phyloP scores from a whole-genome alignment of 768 basidiomycete genomes.

The Mycena polygramma region DNA sequence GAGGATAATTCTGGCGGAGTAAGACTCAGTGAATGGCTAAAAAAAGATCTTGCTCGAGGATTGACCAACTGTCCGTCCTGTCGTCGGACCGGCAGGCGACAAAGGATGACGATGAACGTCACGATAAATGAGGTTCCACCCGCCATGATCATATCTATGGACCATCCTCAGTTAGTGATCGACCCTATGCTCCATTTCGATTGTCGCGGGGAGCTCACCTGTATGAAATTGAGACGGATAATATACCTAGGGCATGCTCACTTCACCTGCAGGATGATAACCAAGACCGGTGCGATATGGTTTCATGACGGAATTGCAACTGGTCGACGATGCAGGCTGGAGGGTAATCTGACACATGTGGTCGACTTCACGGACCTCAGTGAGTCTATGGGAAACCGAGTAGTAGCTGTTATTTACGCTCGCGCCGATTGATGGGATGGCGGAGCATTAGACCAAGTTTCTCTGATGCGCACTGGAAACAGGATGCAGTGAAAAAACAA shows the following conservation, averaged over 20 bases:
- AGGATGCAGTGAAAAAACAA: too few relatives aligned
- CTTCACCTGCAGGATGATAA: not conserved
- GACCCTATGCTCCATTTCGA: not conserved
- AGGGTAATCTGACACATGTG: too few relatives aligned
- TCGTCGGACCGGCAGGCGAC: too few relatives aligned
- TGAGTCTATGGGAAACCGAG: too few relatives aligned
- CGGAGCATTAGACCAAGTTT: too few relatives aligned
- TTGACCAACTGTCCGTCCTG: not conserved
- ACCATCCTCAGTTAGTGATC: not conserved
- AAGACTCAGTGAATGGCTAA: not conserved
- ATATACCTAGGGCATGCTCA: not conserved
- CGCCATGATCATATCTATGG: not conserved
- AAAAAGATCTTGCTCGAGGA: not conserved
- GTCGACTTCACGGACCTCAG: too few relatives aligned
- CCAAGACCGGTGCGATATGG: not conserved
- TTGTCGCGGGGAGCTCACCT: not conserved
- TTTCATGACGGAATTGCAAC: not conserved
- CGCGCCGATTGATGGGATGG: too few relatives aligned
- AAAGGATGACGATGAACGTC: not conserved
- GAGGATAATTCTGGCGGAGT: not conserved
- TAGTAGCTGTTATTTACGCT: too few relatives aligned
- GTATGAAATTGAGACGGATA: not conserved
- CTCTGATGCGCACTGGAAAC: too few relatives aligned
- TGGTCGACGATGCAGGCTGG: too few relatives aligned
- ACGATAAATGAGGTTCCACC: not conserved